Evolutionary conservation across 1,284 basidiomycete genomes (phyloP).

Genomic region (Cryptococcus sp.): DNA sequence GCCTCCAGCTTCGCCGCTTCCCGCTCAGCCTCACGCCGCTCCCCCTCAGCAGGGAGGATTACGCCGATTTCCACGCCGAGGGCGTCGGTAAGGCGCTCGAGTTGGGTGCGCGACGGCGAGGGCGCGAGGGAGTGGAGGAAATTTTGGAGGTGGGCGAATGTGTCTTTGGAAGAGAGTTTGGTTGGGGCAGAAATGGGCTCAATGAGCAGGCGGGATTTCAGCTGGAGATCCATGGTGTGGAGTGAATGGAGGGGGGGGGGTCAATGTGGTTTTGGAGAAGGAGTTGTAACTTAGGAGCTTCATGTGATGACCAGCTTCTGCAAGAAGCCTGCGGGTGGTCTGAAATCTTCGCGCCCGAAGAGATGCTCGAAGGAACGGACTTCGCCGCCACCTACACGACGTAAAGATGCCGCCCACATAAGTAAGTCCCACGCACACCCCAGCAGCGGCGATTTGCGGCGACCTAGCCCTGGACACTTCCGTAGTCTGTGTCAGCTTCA

Average conservation of each 20-base stretch:
- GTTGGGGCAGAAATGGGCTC: constrained; percentile 28
- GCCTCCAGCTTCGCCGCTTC: constrained; percentile 23
- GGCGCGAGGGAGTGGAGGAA: constrained; percentile 30
- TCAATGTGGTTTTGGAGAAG: too few relatives aligned
- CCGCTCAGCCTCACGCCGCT: constrained; percentile 33
- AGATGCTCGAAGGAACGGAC: too few relatives aligned
- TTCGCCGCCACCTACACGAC: too few relatives aligned
- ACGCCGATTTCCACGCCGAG: constrained; percentile 45
- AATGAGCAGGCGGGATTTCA: constrained; percentile 44
- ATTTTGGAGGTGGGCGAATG: constrained; percentile 32
- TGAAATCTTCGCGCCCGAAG: too few relatives aligned
- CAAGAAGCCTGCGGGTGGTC: too few relatives aligned
- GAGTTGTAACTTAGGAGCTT: too few relatives aligned
- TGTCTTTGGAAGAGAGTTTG: constrained; percentile 25
- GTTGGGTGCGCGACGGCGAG: constrained; percentile 40
- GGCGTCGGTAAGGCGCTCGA: constrained; percentile 47
- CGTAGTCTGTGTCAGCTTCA: too few relatives aligned
- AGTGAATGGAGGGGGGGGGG: neutral
- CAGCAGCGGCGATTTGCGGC: too few relatives aligned
- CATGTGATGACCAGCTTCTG: too few relatives aligned
- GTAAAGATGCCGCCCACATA: too few relatives aligned
- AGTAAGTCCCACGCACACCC: too few relatives aligned
- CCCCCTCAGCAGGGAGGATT: constrained; percentile 36
- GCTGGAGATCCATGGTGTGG: constrained; percentile 45
- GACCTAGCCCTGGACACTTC: too few relatives aligned